Base-by-base conservation (phyloP, 306 rosid genomes). In the Vigna mungo region DNA sequence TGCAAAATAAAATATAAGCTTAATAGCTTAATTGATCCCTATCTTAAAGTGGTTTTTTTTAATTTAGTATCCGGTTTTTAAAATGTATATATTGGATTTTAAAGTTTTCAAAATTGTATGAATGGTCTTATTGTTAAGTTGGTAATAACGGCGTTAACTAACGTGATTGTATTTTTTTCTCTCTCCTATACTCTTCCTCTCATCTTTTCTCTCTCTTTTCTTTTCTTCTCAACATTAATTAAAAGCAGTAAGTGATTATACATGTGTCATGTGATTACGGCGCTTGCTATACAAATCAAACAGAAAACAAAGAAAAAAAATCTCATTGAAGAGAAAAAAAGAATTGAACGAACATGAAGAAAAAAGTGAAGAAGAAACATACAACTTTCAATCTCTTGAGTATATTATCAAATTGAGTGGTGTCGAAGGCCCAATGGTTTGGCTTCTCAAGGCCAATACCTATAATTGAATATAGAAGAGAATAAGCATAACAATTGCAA, bases 381-480 rank as follows among this genome's bases (percentile, higher is more conserved):
- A 95, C 97, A 87, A 96, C 99, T 92, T 96, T 96, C 89, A 96
- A 79, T 85, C 97, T 81, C 80, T 92, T 96, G 62, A 96, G 97
- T 55, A 96, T 96, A 72, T 77, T 82, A 81, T 96, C 99, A 68
- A 96, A 96, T 60, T 90, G 97, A 1, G 97, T 81, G 12, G 98
- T 92, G 70, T 96, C 99, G 70, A 92, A 96, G 48, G 94, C 99
- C 99, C 99, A 96, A n/a, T 32, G 27, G 67, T 92, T 96, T 27
- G 95, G 97, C 88, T 96, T 96, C 83, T 92, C 97, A 1, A 87
- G 15, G 44, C 97, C 99, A 78, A 95, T 82, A 67, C 97, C 97
- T 94, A 68, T 23, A 9, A 9, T 18, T 11, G 43, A 44, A 62
- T 10, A 18, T 12, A 36, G 15, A 75, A 62, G 6, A 21, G 20